Conservation (phyloP, 164 flowering plant genomes). For the Euptelea pleiosperma region DNA sequence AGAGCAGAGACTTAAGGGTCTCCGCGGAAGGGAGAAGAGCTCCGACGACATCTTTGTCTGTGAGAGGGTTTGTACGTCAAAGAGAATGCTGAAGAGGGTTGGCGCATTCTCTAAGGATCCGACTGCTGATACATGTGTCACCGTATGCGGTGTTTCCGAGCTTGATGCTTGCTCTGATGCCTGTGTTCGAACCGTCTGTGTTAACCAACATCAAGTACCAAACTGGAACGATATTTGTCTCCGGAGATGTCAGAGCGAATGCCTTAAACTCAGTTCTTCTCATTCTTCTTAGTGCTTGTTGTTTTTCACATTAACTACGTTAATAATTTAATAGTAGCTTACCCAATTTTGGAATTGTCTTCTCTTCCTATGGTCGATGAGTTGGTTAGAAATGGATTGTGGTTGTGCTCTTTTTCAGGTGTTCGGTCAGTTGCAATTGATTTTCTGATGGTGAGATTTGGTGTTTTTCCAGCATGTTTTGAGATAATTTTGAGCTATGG, state of each 20-base stretch:
- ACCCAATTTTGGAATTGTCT: no score
- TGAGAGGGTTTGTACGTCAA: slow-evolving; percentile 89
- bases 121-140: slow-evolving; percentile 72
- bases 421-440: no score
- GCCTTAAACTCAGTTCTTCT: slow-evolving; percentile 60
- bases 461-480: no score
- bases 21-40: slow-evolving; percentile 75
- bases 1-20: slow-evolving; percentile 65
- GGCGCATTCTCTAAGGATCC: slow-evolving; percentile 89
- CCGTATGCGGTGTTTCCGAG: slow-evolving; percentile 83
- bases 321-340: no score
- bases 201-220: slow-evolving; percentile 79
- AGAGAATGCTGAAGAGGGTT: slow-evolving; percentile 85
- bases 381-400: no score
- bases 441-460: no score
- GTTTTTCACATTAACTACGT: no score
- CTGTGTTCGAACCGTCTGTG: slow-evolving; percentile 87
- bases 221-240: slow-evolving; percentile 86
- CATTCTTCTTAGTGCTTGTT: slow-evolving; percentile 23
- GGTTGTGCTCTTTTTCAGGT: no score
- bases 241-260: slow-evolving; percentile 74
- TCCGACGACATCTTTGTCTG: slow-evolving; percentile 86
- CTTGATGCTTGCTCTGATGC: slow-evolving; percentile 93
- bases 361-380: no score
- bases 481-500: no score